Evolutionary conservation across 441 rosid genomes (phyloP).

Genomic region (Syzygium syzygioides): DNA sequence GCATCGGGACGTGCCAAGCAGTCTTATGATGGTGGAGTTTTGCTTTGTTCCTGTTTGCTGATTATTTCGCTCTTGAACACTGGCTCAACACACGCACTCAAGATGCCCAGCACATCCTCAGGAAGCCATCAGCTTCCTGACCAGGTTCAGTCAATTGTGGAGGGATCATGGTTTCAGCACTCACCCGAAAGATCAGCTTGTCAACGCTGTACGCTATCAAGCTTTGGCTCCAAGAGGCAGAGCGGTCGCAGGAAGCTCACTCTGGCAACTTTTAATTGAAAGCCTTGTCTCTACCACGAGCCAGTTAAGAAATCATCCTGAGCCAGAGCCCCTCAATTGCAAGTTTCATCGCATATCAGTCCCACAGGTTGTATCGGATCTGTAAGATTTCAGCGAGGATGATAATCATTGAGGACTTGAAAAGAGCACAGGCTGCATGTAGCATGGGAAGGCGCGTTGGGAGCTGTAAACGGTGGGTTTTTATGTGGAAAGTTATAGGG

Average conservation of each 20-base stretch:
- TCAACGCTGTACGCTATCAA: constrained; percentile 38
- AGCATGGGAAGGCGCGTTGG: constrained; percentile 27
- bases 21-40: neutral
- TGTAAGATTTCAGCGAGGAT: constrained; percentile 52
- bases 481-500: neutral
- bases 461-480: constrained; percentile 11
- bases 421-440: constrained; percentile 38
- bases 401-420: constrained; percentile 59
- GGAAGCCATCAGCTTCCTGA: constrained; percentile 39
- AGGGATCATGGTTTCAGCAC: constrained; percentile 41
- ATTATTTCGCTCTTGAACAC: constrained; percentile 41
- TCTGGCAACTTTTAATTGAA: constrained; percentile 52
- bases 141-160: constrained; percentile 53
- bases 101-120: constrained; percentile 43
- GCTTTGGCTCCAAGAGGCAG: constrained; percentile 52
- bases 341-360: constrained; percentile 54
- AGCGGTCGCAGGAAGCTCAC: constrained; percentile 58
- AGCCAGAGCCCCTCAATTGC: constrained; percentile 54
- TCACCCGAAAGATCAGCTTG: constrained; percentile 35
- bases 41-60: neutral
- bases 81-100: constrained; percentile 47
- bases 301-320: constrained; percentile 49
- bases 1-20: neutral
- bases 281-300: constrained; percentile 47
- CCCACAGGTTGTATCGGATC: constrained; percentile 47